These are phyloP conservation scores for Monascus purpureus DNA, from an alignment of 495 filamentous ascomycete species.

Conservation along the genomic window DNA sequence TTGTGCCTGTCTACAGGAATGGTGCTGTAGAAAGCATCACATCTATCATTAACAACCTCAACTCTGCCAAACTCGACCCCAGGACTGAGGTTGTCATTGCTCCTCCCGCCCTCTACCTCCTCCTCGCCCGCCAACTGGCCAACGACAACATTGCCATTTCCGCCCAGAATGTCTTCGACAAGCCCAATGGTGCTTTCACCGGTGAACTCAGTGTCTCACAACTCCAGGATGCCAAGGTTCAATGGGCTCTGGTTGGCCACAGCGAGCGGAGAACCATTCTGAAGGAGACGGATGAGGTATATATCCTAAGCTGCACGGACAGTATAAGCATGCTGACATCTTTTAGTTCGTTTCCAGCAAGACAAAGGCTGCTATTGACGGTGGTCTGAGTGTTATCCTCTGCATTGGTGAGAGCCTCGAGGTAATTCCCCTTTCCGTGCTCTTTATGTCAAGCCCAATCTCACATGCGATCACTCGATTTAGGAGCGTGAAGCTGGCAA, in stretches of 20 bases:
- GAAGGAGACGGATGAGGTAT: slow-evolving; percentile 61
- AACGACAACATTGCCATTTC: slow-evolving; percentile 60
- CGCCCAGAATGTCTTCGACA: slow-evolving; percentile 92
- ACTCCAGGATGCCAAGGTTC: slow-evolving; percentile 71
- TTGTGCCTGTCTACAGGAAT: too few relatives aligned
- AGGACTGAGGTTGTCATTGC: slow-evolving; percentile 76
- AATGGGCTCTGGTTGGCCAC: slow-evolving; percentile 87
- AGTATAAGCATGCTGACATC: too few relatives aligned
- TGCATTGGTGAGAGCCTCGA: slow-evolving; percentile 93
- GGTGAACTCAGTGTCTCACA: slow-evolving; percentile 89
- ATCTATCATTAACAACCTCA: slow-evolving; percentile 76
- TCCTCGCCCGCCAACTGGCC: slow-evolving; percentile 63
- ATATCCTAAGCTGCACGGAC: too few relatives aligned
- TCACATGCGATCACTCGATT: slow-evolving; percentile 16
- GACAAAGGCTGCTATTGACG: slow-evolving; percentile 78
- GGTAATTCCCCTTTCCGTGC: slow-evolving; percentile 30
- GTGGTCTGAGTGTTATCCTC: slow-evolving; percentile 79
- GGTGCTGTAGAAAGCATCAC: slow-evolving; percentile 76
- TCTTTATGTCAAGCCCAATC: slow-evolving; percentile 3
- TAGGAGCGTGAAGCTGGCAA: slow-evolving; percentile 71
- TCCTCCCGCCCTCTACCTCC: slow-evolving; percentile 80
- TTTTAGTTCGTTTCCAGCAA: slow-evolving; percentile 69
- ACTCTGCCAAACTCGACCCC: slow-evolving; percentile 47
- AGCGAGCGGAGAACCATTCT: slow-evolving; percentile 81
- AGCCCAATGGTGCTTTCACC: slow-evolving; percentile 92